Percentiles rank a stretch among this genome's conserved stretches.
These are phyloP conservation scores for Agrocybe praecox DNA, from an alignment of 768 basidiomycete genomes.

Conservation along the genomic window DNA sequence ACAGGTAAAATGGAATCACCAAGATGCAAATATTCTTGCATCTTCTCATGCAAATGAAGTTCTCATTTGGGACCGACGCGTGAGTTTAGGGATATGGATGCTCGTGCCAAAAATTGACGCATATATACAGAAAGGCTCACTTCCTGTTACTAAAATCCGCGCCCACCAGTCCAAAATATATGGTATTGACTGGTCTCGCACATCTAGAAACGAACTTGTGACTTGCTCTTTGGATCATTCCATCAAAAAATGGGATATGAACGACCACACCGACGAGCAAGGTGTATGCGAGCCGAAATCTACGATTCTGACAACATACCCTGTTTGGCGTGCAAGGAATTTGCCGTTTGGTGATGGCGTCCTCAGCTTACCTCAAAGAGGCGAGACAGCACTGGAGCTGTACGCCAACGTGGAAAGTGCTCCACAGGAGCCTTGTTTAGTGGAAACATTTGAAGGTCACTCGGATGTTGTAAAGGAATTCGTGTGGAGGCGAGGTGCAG, in stretches of 20 bases:
- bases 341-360: constrained; percentile 92
- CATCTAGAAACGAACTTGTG: constrained; percentile 73
- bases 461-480: constrained; percentile 96
- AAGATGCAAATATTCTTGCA: constrained; percentile 84
- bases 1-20: constrained; percentile 96
- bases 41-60: constrained; percentile 89
- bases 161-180: constrained; percentile 95
- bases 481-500: constrained; percentile 83
- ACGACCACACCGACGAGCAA: constrained; percentile 20
- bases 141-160: constrained; percentile 71
- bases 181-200: constrained; percentile 95
- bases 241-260: constrained; percentile 84
- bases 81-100: constrained; percentile 34
- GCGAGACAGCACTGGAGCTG: constrained; percentile 84
- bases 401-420: constrained; percentile 50
- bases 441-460: constrained; percentile 85
- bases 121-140: constrained; percentile 79
- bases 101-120: background rate
- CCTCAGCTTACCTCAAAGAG: constrained; percentile 85
- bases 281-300: constrained; percentile 39
- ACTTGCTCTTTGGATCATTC: constrained; percentile 96
- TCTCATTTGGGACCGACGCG: constrained; percentile 92
- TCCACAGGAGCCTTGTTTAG: constrained; percentile 35
- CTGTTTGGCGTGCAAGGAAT: constrained; percentile 93
- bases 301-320: constrained; percentile 76